These are phyloP conservation scores for Cytospora mali DNA, from an alignment of 2,329 filamentous ascomycete species.

Conservation along the genomic window DNA sequence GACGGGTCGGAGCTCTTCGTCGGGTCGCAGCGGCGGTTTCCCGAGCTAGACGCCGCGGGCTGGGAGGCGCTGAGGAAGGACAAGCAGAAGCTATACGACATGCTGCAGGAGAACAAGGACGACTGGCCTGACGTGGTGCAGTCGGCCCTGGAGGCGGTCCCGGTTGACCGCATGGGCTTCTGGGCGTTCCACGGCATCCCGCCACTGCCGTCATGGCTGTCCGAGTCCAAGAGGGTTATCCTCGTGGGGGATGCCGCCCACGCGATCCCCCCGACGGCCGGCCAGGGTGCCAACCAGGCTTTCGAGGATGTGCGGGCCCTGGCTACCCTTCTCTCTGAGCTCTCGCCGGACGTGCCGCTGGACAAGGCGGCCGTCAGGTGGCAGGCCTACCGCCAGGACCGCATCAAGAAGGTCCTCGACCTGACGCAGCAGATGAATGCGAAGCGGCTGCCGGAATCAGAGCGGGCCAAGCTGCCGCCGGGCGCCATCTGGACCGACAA, in stretches of 20 bases:
- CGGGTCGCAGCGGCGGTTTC: constrained; percentile 29
- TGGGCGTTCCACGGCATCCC: constrained; percentile 52
- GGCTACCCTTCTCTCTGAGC: constrained; percentile 31
- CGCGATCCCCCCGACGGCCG: constrained; percentile 48
- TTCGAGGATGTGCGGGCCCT: constrained; percentile 53
- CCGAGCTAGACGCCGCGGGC: constrained; percentile 26
- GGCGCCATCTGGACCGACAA: neutral
- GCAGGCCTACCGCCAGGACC: constrained; percentile 50
- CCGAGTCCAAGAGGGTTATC: constrained; percentile 40
- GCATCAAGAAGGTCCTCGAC: constrained; percentile 50
- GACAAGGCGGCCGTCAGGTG: constrained; percentile 40
- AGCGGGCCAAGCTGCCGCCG: constrained; percentile 10
- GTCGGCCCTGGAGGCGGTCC: constrained; percentile 37
- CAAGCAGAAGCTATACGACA: constrained; percentile 32
- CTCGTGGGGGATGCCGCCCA: constrained; percentile 49
- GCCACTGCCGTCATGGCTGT: constrained; percentile 45
- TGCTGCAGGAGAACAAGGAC: constrained; percentile 39
- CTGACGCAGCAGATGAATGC: constrained; percentile 52
- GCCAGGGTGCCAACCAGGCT: constrained; percentile 50
- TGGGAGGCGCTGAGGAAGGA: constrained; percentile 29
- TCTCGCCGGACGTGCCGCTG: constrained; percentile 24
- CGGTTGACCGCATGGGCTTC: constrained; percentile 40
- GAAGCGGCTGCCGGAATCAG: constrained; percentile 45
- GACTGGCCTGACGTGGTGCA: constrained; percentile 43
- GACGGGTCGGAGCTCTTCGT: constrained; percentile 24